Evolutionary conservation across 768 basidiomycete species (phyloP), one percentile per base, ranked within the genome.

Genomic region (Psilocybe azurescens): DNA sequence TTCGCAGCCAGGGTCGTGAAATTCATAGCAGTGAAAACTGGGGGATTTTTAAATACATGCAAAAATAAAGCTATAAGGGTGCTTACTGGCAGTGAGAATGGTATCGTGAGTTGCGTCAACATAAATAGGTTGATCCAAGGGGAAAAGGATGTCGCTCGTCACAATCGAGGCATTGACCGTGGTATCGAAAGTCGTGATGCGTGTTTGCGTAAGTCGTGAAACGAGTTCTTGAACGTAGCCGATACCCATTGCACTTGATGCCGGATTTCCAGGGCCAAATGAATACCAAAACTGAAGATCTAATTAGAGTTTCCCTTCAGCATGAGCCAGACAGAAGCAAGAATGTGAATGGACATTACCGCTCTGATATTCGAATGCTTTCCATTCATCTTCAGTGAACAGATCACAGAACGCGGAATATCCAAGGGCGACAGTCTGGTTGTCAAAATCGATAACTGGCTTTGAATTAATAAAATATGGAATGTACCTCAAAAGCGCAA

Each of bases 311-410:
- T 11, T n/a, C n/a, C n/a, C n/a, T n/a, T n/a, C n/a, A 56, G 13
- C 36, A 52, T 14, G 24, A 30, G 10, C n/a, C 28, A 6, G 8
- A 59, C 38, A 41, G 28, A 33, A 39, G n/a, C 9, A 49, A 49
- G 13, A 1, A 32, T 54, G 38, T 11, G 14, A 28, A 39, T n/a
- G 4, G 20, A 8, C 11, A 44, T 6, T 57, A 77, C 77, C 76
- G 53, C 68, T 69, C n/a, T 83, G 78, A 59, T 94, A 93, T 65
- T 89, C 86, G 69, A 86, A 93, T 0, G 87, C 87, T 67, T 87
- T 82, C 92, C 91, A 94, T 70, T 94, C 93, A 32, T 89, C 86
- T 67, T 90, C 83, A 0, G 89, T 91, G 74, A 94, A 94, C 13
- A 94, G 73, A 46, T 81, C 84, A 63, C 92, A 94, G 73, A 94